These are phyloP conservation scores for Phialophora verrucosa DNA, from an alignment of 2,329 filamentous ascomycete genomes.

Conservation along the genomic window DNA sequence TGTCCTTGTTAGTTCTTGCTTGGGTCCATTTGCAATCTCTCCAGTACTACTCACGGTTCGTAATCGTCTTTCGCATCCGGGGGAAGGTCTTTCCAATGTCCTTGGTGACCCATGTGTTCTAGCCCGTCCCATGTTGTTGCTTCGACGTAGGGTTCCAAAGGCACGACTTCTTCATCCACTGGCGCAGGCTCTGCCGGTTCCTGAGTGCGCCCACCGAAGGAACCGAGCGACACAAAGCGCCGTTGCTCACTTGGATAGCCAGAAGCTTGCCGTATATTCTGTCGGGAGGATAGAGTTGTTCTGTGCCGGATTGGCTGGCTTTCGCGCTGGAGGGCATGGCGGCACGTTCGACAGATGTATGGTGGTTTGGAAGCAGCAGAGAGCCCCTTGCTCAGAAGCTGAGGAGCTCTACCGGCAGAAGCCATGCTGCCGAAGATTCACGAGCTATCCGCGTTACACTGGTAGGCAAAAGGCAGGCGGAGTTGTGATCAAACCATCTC, in stretches of 20 bases:
- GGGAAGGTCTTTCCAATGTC: conserved; percentile 48
- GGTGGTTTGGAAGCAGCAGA: conserved; percentile 4
- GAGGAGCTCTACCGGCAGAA: conserved; percentile 20
- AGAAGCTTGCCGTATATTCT: not conserved
- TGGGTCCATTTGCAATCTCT: conserved; percentile 38
- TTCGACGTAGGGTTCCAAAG: conserved; percentile 25
- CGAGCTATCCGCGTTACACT: not conserved
- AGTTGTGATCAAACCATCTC: not conserved
- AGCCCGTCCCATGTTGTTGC: conserved; percentile 58
- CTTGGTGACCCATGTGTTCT: conserved; percentile 59
- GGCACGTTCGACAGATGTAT: conserved; percentile 33
- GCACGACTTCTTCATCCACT: not conserved
- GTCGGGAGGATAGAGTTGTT: conserved; percentile 11
- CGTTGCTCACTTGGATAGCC: not conserved
- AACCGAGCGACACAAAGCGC: conserved; percentile 2
- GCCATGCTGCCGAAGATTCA: conserved; percentile 14
- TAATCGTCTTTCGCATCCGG: conserved; percentile 49
- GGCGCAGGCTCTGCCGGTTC: not conserved
- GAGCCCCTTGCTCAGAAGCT: conserved; percentile 22
- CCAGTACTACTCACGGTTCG: conserved; percentile 46
- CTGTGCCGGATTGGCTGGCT: conserved; percentile 27
- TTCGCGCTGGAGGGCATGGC: conserved; percentile 19
- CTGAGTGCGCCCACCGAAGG: not conserved
- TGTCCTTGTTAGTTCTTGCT: conserved; percentile 45
- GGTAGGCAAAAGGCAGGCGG: not conserved